Evolutionary conservation across 1,139 yeast species (phyloP), one percentile per base, ranked within the genome.

Genomic region (Suhomyces wounanorum): DNA sequence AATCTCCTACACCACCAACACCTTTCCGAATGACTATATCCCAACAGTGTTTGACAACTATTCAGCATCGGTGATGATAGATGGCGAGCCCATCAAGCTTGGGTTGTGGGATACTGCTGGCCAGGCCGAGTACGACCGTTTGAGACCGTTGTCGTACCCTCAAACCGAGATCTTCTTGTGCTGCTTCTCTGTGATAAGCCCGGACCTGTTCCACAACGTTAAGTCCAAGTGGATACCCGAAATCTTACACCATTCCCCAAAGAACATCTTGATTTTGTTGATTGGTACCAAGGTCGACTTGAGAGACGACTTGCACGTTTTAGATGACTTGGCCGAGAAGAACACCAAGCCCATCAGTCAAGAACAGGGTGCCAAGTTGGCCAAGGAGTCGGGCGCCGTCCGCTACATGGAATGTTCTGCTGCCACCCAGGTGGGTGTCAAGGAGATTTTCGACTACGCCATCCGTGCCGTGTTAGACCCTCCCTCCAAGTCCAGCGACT

Each of bases 101-200:
- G 96, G 96, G 23, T 78, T 91, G 48, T 91, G 97, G 96, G 97
- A 91, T 79, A 91, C 97, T n/a, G 97, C 97, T 8, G 97, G 97
- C 28, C 97, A 91, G 70, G 88, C 89, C 63, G 97, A 91, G 67
- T 91, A 91, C 68, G 97, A 91, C 68, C 78, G 97, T 56, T 78
- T 91, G 65, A 81, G 97, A 70, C 97, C 97, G 5, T 75, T 91
- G 56, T 87, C 96, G 17, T 91, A 91, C 65, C 97, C 97, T 1
- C 96, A 91, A 63, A 90, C 97, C 0, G 96, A 90, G 61, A 87
- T 91, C 42, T 91, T 91, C 64, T 72, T 91, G 53, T 83, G 90
- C 56, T 91, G 97, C 70, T 91, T 91, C 70, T 87, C 96, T 13
- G 85, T 91, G 10, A 87, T 88, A 46, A 87, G 87, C 59, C 96